Percentiles rank a stretch among this genome's conserved stretches.
Evolutionary conservation across 73 alveolate species (phyloP).

Genomic region (Paramecium biaurelia): DNA sequence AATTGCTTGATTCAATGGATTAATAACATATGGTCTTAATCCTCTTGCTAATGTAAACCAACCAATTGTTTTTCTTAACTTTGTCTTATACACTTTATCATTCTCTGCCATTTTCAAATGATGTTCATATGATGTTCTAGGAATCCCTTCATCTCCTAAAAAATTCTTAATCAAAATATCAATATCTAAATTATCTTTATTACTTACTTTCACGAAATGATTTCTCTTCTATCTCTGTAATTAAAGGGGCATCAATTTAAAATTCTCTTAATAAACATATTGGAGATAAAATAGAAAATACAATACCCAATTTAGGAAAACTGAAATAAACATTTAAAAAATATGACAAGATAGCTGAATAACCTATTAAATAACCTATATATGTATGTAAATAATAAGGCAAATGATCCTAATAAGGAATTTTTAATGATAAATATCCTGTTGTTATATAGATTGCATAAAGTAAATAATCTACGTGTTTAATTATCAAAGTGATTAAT

Average conservation of each 20-base stretch:
- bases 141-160: neutral
- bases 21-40: conserved; percentile 1
- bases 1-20: neutral
- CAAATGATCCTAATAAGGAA: neutral
- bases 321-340: neutral
- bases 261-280: neutral
- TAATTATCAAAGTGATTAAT: neutral
- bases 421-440: neutral
- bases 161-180: neutral
- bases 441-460: conserved; percentile 24
- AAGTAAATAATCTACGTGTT: neutral
- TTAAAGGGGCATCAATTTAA: neutral
- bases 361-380: conserved; percentile 3
- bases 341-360: conserved; percentile 15
- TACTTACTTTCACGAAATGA: neutral
- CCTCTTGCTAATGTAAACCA: conserved; percentile 27
- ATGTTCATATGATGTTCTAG: neutral
- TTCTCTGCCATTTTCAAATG: conserved; percentile 3
- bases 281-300: neutral
- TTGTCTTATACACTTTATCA: neutral
- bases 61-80: neutral
- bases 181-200: neutral
- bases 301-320: conserved; percentile 24
- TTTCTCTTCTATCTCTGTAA: neutral
- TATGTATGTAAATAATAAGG: neutral